Percentiles rank a stretch among this genome's conserved stretches.
Evolutionary conservation across 768 basidiomycete species (phyloP).

Genomic region (Macrolepiota albuminosa): DNA sequence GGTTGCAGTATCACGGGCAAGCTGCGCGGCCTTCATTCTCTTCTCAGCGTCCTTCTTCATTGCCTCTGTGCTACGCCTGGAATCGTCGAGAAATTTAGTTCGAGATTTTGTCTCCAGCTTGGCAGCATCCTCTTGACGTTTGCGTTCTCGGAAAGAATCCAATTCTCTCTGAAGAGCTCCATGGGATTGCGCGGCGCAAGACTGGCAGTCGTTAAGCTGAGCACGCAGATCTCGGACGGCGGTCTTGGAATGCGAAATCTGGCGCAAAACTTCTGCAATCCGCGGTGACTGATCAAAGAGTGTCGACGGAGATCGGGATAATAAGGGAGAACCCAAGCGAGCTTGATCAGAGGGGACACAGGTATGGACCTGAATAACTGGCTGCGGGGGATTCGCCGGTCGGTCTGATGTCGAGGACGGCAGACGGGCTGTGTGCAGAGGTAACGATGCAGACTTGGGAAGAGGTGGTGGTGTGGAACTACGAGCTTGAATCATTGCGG

Average conservation of each 20-base stretch:
- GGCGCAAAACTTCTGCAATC: constrained; percentile 69
- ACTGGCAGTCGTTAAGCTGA: constrained; percentile 63
- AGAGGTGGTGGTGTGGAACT: constrained; percentile 80
- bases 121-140: constrained; percentile 78
- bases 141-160: constrained; percentile 64
- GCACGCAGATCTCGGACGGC: constrained; percentile 63
- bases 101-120: constrained; percentile 77
- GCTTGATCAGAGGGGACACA: constrained; percentile 24
- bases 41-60: constrained; percentile 84
- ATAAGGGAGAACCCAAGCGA: constrained; percentile 24
- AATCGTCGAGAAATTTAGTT: constrained; percentile 83
- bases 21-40: constrained; percentile 68
- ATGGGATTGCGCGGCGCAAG: constrained; percentile 53
- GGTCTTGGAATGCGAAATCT: constrained; percentile 60
- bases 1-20: constrained; percentile 55
- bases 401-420: constrained; percentile 28
- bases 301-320: constrained; percentile 36
- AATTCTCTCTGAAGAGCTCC: constrained; percentile 68
- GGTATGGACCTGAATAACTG: constrained; percentile 21
- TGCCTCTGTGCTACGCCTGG: constrained; percentile 77
- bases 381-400: constrained; percentile 22
- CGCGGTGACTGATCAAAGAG: constrained; percentile 62
- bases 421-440: constrained; percentile 60
- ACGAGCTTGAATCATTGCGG: constrained; percentile 35
- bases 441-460: constrained; percentile 76